Evolutionary conservation across 2,329 filamentous ascomycete genomes (phyloP), one percentile per base, ranked within the genome.

Genomic region (Colletotrichum incanum): DNA sequence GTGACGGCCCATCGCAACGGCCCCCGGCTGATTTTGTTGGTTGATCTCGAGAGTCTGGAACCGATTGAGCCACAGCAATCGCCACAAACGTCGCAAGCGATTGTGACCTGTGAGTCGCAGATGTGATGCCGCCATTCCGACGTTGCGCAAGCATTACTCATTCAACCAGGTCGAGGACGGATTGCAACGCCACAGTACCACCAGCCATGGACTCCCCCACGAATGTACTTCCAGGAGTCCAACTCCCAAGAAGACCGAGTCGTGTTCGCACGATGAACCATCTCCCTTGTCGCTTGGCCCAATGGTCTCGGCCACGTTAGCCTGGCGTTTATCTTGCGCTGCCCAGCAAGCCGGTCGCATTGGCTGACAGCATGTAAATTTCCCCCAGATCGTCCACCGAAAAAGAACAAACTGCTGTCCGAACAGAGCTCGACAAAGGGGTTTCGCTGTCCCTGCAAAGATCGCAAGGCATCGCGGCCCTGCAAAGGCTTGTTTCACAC

Each of bases 401-500:
- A 31, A 41, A 37, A 20, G 16, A 55, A 37, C 28, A 14, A 56
- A 31, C 50, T n/a, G 26, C 50, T 23, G 20, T 41, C 56, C 28
- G 28, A 23, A 61, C 23, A 23, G 49, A 31, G 14, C n/a, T 34
- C 12, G 45, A 50, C 18, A 68, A 64, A 49, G 39, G 39, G 14
- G 41, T 31, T 50, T 34, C 12, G 34, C 26, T 2, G 12, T 61
- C 45, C 41, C 49, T 68, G 59, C 50, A 37, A 31, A 52, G 50
- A 64, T 43, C 63, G 37, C 28, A 34, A 20, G 31, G 31, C 28
- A 70, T 64, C 41, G n/a, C 47, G 34, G 60, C 41, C 45, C 67
- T 55, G 41, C 39, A 66, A 58, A 73, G 60, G 60, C 69, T 65
- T 73, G 69, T 74, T 74, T 74, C 65, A 70, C 55, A 73, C 69